Conservation (phyloP, 2,329 filamentous ascomycete species). For the Pseudogymnoascus sp. region DNA sequence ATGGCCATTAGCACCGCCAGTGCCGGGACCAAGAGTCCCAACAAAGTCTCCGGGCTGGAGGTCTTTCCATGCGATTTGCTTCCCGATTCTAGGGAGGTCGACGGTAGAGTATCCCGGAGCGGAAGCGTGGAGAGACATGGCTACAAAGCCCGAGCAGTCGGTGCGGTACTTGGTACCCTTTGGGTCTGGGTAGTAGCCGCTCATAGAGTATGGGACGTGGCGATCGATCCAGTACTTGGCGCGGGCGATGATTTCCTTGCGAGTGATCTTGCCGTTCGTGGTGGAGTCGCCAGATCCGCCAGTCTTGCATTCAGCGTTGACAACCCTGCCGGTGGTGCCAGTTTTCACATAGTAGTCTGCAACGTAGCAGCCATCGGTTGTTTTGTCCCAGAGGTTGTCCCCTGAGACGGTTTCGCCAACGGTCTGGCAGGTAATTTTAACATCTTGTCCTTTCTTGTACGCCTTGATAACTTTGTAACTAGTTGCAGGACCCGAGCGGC, state of each 20-base stretch:
- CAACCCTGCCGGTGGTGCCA: background rate
- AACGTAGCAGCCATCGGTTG: constrained; percentile 13
- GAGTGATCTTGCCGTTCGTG: background rate
- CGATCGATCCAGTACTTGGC: background rate
- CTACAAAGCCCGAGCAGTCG: background rate
- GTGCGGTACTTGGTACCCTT: background rate
- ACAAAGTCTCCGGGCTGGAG: constrained; percentile 4
- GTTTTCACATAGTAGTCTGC: constrained; percentile 16
- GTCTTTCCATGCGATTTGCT: background rate
- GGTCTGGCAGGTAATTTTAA: constrained; percentile 14
- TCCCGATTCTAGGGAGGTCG: background rate
- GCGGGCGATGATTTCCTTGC: constrained; percentile 2
- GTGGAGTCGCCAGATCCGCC: background rate
- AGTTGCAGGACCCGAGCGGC: constrained; percentile 8
- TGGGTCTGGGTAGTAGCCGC: background rate
- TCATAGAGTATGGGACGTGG: background rate
- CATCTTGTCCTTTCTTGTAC: constrained; percentile 11
- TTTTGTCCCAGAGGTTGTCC: constrained; percentile 15
- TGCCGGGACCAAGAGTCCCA: background rate
- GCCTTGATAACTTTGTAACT: constrained; percentile 11
- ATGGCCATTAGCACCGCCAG: background rate
- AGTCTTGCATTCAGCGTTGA: background rate
- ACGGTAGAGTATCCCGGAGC: background rate
- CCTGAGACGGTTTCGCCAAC: constrained; percentile 11
- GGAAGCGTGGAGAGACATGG: background rate